Percentiles rank a stretch among this genome's conserved stretches.
Evolutionary conservation across 2,329 filamentous ascomycete species (phyloP).

Genomic region (Dothideomycetidae sp.): DNA sequence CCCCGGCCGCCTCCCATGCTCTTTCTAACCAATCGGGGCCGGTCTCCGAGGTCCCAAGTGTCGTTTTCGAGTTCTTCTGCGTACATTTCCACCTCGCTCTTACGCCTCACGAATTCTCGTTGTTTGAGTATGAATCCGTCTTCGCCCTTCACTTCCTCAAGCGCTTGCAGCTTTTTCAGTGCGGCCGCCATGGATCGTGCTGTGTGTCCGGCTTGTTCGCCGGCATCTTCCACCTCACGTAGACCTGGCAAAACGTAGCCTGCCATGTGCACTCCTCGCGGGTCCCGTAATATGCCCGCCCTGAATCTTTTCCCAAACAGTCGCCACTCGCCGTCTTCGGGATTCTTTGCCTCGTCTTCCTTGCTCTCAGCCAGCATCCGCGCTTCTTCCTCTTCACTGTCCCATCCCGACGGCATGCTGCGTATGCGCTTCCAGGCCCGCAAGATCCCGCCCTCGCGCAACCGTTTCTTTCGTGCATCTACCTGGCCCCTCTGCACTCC

Average conservation of each 20-base stretch:
- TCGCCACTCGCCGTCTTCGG: constrained; percentile 19
- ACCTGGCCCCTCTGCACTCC: constrained; percentile 54
- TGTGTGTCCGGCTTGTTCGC: constrained; percentile 4
- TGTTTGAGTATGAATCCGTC: not conserved
- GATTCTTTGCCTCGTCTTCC: constrained; percentile 22
- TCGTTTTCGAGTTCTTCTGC: constrained; percentile 6
- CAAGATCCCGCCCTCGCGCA: constrained; percentile 51
- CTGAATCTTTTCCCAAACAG: not conserved
- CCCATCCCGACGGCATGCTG: constrained; percentile 29
- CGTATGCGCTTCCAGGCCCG: constrained; percentile 52
- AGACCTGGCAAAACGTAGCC: constrained; percentile 15
- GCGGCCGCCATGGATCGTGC: not conserved
- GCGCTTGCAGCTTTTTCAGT: not conserved
- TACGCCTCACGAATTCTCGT: constrained; percentile 3
- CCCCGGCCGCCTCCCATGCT: constrained; percentile 10
- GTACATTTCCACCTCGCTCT: constrained; percentile 4
- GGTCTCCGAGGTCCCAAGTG: constrained; percentile 4
- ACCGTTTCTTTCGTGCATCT: constrained; percentile 45
- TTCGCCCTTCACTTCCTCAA: not conserved
- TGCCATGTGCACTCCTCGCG: constrained; percentile 4
- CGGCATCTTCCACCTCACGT: constrained; percentile 11
- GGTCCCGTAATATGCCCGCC: constrained; percentile 1
- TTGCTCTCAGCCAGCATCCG: constrained; percentile 16
- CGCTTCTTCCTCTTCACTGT: constrained; percentile 29
- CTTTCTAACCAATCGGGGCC: constrained; percentile 7